phyloP scores from a whole-genome alignment of 305 asterid genomes.

The Withania somnifera region DNA sequence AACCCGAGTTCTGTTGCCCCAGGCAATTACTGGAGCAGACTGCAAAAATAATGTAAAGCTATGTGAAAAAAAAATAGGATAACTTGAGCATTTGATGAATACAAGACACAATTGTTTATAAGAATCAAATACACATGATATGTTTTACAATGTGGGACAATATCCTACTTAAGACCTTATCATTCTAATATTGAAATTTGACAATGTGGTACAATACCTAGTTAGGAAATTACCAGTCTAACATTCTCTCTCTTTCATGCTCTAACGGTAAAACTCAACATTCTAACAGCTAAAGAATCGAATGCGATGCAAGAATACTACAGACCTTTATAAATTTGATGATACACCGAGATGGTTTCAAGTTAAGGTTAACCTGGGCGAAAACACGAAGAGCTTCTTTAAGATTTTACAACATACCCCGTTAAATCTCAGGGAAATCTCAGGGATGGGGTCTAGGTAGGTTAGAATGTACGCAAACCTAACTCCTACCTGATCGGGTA shows the following conservation, averaged over 20 bases:
- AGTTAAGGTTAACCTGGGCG: neutral
- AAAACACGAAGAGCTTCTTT: neutral
- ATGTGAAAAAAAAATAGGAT: neutral
- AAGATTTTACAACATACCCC: neutral
- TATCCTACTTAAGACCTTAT: neutral
- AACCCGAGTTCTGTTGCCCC: conserved; percentile 20
- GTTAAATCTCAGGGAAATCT: too few relatives aligned
- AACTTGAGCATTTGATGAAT: neutral
- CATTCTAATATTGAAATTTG: neutral
- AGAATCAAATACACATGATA: neutral
- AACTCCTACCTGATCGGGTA: too few relatives aligned
- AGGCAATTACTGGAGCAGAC: conserved; percentile 17
- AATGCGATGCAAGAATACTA: neutral
- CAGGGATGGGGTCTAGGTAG: too few relatives aligned
- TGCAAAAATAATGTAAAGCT: conserved; percentile 5
- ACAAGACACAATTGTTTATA: neutral
- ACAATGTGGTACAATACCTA: neutral
- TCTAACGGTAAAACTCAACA: neutral
- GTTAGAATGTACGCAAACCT: too few relatives aligned
- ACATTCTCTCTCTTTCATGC: neutral
- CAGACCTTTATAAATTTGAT: neutral
- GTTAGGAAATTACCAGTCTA: neutral
- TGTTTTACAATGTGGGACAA: neutral
- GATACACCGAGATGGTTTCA: neutral
- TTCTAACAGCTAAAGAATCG: neutral